phyloP scores from a whole-genome alignment of 225 moss, liverwort and hornwort genomes.

The Marchantia paleacea region DNA sequence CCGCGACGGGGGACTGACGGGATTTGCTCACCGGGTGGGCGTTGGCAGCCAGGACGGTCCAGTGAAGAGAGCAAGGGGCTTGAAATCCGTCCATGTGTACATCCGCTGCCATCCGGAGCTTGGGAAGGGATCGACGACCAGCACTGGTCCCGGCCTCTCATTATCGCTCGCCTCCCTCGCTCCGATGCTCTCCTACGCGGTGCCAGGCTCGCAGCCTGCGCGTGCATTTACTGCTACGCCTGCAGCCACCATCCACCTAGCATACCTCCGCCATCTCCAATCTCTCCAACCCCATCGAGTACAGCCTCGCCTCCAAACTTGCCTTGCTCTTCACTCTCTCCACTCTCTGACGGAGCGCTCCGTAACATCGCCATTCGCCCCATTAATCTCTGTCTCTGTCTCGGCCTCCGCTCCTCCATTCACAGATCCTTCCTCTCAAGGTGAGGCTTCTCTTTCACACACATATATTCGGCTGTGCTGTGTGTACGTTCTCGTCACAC shows the following conservation, averaged over 20 bases:
- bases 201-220: conserved; percentile 22
- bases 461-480: not conserved
- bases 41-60: not conserved
- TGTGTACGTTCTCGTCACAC: not conserved
- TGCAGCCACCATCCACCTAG: not conserved
- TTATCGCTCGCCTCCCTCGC: conserved; percentile 10
- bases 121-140: not conserved
- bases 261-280: not conserved
- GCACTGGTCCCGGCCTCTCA: conserved; percentile 9
- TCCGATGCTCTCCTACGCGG: conserved; percentile 2
- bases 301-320: not conserved
- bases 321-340: conserved; percentile 1
- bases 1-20: not conserved
- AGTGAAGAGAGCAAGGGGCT: not conserved
- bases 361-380: not conserved
- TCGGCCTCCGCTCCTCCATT: not conserved
- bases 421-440: not conserved
- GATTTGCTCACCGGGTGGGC: too few relatives aligned
- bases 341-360: not conserved
- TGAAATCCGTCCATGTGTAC: not conserved
- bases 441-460: not conserved
- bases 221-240: conserved; percentile 19
- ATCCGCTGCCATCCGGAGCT: not conserved
- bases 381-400: too few relatives aligned
- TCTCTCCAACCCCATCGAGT: not conserved